Evolutionary conservation across 73 alveolate species (phyloP).

Genomic region (Paramecium sexaurelia): DNA sequence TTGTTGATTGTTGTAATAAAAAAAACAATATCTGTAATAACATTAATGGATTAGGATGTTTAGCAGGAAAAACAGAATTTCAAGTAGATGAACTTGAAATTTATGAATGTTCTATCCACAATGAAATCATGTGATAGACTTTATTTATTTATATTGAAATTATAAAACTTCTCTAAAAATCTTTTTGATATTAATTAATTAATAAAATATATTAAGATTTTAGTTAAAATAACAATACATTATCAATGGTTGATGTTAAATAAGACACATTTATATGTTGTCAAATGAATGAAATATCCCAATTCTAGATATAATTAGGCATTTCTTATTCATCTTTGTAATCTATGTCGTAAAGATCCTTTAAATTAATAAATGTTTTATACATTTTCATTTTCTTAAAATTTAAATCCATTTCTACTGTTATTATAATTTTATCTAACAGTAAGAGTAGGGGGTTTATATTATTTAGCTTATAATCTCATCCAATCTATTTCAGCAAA

Average conservation of each 20-base stretch:
- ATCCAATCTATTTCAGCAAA: conserved; percentile 54
- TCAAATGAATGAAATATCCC: conserved; percentile 22
- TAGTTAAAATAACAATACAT: too few relatives aligned
- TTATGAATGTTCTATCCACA: background rate
- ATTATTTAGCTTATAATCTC: background rate
- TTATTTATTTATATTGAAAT: background rate
- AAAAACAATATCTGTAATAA: background rate
- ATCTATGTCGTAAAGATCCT: background rate
- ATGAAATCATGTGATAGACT: background rate
- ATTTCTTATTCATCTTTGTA: background rate
- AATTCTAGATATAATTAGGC: background rate
- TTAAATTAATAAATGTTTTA: background rate
- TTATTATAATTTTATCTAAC: background rate
- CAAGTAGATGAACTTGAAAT: background rate
- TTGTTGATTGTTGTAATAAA: conserved; percentile 24
- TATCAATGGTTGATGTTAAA: background rate
- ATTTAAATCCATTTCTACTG: background rate
- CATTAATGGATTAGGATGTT: conserved; percentile 2
- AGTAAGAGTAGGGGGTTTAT: background rate
- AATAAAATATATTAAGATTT: background rate
- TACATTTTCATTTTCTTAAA: background rate
- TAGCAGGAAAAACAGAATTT: background rate
- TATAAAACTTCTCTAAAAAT: background rate
- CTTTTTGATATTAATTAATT: too few relatives aligned
- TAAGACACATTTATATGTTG: background rate